These are phyloP conservation scores for Moniliophthora roreri DNA, from an alignment of 1,284 basidiomycete species.

Conservation along the genomic window DNA sequence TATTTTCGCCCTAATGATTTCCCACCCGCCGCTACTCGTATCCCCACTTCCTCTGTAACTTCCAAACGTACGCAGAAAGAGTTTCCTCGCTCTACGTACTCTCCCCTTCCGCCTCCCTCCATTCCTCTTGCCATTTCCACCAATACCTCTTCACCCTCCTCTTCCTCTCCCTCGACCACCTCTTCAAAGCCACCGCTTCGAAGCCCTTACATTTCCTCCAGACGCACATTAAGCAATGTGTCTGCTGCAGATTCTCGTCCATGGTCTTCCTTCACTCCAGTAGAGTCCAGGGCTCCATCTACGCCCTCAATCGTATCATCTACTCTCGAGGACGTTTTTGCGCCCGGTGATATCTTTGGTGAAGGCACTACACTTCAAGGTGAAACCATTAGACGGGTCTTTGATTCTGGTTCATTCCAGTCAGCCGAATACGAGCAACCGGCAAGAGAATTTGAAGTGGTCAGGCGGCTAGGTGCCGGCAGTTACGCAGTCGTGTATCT, in stretches of 20 bases:
- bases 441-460: conserved; percentile 76
- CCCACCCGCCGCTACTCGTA: conserved; percentile 16
- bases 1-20: conserved; percentile 48
- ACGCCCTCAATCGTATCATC: conserved; percentile 44
- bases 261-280: conserved; percentile 16
- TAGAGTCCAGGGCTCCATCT: conserved; percentile 14
- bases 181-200: conserved; percentile 38
- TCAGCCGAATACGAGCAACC: conserved; percentile 42
- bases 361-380: conserved; percentile 63
- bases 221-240: conserved; percentile 18
- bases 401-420: conserved; percentile 25
- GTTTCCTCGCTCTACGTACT: conserved; percentile 30
- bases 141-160: conserved; percentile 28
- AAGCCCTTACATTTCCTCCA: conserved; percentile 44
- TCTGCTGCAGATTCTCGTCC: conserved; percentile 29
- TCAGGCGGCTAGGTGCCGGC: conserved; percentile 82
- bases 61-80: conserved; percentile 38
- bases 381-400: conserved; percentile 58
- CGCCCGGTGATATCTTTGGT: conserved; percentile 69
- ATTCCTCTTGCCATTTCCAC: conserved; percentile 36
- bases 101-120: conserved; percentile 16
- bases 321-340: conserved; percentile 62
- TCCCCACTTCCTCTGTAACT: conserved; percentile 22
- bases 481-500: conserved; percentile 94
- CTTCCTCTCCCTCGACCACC: conserved; percentile 32